Evolutionary conservation across 306 rosid genomes (phyloP).

Genomic region (Trifolium fragiferum): DNA sequence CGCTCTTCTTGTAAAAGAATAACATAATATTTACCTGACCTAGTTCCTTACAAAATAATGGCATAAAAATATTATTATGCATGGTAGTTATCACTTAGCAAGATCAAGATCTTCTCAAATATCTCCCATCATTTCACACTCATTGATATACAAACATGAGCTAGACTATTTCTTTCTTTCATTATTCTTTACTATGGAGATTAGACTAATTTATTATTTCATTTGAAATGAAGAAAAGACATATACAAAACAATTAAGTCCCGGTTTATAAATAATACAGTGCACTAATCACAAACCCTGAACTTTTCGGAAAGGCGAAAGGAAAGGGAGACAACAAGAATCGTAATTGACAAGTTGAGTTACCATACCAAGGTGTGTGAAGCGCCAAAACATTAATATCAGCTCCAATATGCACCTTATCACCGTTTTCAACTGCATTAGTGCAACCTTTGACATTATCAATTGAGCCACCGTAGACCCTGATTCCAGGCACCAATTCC

Average conservation of each 20-base stretch:
- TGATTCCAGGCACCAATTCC: conserved; percentile 80
- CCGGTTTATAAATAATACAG: background rate
- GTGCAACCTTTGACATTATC: conserved; percentile 95
- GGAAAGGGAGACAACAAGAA: background rate
- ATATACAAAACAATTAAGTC: background rate
- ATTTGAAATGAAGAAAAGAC: conserved; percentile 13
- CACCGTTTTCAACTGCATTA: conserved; percentile 78
- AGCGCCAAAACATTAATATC: conserved; percentile 69
- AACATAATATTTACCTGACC: conserved; percentile 10
- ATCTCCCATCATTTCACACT: background rate
- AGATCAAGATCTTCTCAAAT: conserved; percentile 10
- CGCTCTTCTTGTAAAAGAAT: background rate
- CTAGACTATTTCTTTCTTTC: conserved; percentile 17
- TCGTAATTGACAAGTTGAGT: background rate
- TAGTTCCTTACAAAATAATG: conserved; percentile 3
- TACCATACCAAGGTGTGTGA: conserved; percentile 86
- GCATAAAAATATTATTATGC: conserved; percentile 8
- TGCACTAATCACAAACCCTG: conserved; percentile 4
- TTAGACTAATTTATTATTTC: conserved; percentile 17
- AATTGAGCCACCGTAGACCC: conserved; percentile 84
- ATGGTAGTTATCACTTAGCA: conserved; percentile 13
- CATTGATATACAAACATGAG: background rate
- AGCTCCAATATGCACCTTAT: conserved; percentile 77
- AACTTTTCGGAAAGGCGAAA: background rate
- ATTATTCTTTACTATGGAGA: background rate